These are phyloP conservation scores for Mucor irregularis DNA, from an alignment of 371 early-diverging fungal genomes.

Conservation along the genomic window DNA sequence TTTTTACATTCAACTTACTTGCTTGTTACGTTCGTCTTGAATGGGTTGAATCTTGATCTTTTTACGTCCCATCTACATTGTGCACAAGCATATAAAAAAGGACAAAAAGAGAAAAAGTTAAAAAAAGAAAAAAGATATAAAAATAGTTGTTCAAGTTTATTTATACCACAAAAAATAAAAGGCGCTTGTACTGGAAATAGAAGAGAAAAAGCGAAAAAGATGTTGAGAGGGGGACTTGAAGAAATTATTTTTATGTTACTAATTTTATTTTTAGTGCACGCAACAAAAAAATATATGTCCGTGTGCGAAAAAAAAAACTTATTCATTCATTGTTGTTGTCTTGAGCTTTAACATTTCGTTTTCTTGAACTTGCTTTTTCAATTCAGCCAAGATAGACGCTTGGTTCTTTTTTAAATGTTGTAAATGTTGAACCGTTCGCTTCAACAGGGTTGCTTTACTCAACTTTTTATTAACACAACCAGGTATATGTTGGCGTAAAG, in stretches of 20 bases:
- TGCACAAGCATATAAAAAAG: neutral
- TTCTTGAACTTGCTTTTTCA: conserved; percentile 43
- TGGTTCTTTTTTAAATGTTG: conserved; percentile 51
- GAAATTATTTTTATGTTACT: neutral
- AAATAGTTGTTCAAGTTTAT: neutral
- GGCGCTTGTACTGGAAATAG: neutral
- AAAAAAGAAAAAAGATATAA: neutral
- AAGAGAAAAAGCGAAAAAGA: neutral
- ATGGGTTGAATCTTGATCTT: conserved; percentile 37
- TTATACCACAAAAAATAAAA: neutral
- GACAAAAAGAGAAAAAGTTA: neutral
- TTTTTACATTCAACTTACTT: conserved; percentile 14
- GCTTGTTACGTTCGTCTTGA: conserved; percentile 29
- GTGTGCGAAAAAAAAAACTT: neutral
- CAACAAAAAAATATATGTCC: neutral
- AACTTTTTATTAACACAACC: conserved; percentile 55
- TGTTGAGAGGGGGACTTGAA: neutral
- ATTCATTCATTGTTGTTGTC: neutral
- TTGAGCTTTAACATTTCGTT: conserved; percentile 50
- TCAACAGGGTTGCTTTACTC: conserved; percentile 55
- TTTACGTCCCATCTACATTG: conserved; percentile 30
- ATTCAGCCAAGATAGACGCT: conserved; percentile 37
- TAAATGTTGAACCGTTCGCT: conserved; percentile 51
- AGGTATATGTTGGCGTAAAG: conserved; percentile 53
- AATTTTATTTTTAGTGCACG: neutral